Percentiles rank a stretch among this genome's conserved stretches.
phyloP scores from a whole-genome alignment of 2,329 filamentous ascomycete genomes.

The Lachnellula occidentalis region DNA sequence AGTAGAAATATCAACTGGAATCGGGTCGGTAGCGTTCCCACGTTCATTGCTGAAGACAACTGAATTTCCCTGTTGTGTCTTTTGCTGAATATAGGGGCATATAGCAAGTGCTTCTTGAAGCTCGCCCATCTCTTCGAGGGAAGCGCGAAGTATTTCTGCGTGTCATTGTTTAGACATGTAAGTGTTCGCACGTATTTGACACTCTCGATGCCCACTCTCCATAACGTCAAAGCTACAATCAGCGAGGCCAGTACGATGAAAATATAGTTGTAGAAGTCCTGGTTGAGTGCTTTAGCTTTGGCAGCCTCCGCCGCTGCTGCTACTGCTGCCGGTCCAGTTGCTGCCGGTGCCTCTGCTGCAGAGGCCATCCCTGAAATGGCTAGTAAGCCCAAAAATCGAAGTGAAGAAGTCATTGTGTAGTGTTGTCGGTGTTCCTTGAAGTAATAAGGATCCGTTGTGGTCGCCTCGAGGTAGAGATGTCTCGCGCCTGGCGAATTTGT shows the following conservation, averaged over 20 bases:
- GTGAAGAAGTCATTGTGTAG: conserved; percentile 20
- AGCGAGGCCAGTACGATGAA: conserved; percentile 60
- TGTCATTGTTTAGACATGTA: conserved; percentile 71
- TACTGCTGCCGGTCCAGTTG: conserved; percentile 12
- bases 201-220: conserved; percentile 57
- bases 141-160: conserved; percentile 70
- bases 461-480: background rate
- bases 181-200: conserved; percentile 67
- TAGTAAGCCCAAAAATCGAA: conserved; percentile 15
- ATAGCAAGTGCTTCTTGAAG: conserved; percentile 62
- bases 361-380: conserved; percentile 19
- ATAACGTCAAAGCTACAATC: conserved; percentile 57
- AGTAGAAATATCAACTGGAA: conserved; percentile 67
- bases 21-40: conserved; percentile 74
- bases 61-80: conserved; percentile 73
- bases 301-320: background rate
- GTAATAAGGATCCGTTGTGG: background rate
- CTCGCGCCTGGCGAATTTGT: conserved; percentile 2
- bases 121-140: conserved; percentile 49
- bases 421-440: background rate
- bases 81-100: conserved; percentile 67
- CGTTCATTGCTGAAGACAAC: conserved; percentile 60
- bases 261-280: conserved; percentile 54
- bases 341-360: conserved; percentile 14
- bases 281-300: conserved; percentile 36